These are phyloP conservation scores for Citrus sinensis DNA, from an alignment of 345 rosid species.

Conservation along the genomic window DVS_A1.0 CM039165.1:33915001-33915500, in stretches of 20 bases:
- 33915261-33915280: conserved; percentile 95
- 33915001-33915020: conserved; percentile 95
- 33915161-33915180: conserved; percentile 9
- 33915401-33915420: conserved; percentile 96
- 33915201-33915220: conserved; percentile 95
- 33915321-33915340: neutral
- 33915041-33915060: conserved; percentile 87
- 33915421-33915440: conserved; percentile 26
- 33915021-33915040: conserved; percentile 81
- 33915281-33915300: conserved; percentile 67
- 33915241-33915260: conserved; percentile 82
- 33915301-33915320: conserved; percentile 3
- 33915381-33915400: conserved; percentile 93
- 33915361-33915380: conserved; percentile 63
- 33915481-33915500: conserved; percentile 58
- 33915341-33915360: conserved; percentile 15
- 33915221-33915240: conserved; percentile 95
- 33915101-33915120: neutral
- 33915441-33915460: neutral
- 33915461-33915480: neutral
- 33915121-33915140: neutral
- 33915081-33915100: neutral
- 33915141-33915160: neutral
- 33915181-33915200: conserved; percentile 72
- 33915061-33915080: neutral